These are phyloP conservation scores for Termitomyces bulborhizus DNA, from an alignment of 768 basidiomycete species.

Conservation along the genomic window DNA sequence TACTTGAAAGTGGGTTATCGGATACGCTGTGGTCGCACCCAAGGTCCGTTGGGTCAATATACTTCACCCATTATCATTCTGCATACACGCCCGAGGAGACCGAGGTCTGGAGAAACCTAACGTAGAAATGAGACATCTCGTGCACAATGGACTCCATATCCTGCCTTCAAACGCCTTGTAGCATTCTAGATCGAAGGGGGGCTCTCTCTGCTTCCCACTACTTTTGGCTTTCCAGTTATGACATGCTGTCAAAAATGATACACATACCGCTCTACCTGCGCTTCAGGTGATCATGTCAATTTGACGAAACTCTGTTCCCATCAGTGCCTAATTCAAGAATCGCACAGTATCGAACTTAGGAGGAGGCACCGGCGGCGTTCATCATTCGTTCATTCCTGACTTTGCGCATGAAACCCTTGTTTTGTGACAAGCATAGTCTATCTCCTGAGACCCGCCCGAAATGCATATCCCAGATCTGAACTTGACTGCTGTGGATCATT, in stretches of 20 bases:
- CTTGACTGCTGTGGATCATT: background rate
- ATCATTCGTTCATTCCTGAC: background rate
- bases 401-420: background rate
- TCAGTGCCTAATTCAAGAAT: background rate
- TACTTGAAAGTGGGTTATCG: too few relatives aligned
- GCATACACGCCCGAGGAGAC: background rate
- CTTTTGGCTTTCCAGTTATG: background rate
- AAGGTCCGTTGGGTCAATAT: background rate
- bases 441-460: background rate
- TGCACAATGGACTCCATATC: background rate
- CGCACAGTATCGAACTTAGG: background rate
- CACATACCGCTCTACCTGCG: background rate
- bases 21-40: background rate
- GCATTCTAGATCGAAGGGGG: background rate
- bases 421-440: too few relatives aligned
- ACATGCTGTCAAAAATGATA: constrained; percentile 4
- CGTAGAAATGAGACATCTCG: background rate
- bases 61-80: too few relatives aligned
- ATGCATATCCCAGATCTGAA: background rate
- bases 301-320: background rate
- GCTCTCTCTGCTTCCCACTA: background rate
- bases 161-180: background rate
- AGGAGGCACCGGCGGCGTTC: background rate
- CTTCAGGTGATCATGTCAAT: background rate
- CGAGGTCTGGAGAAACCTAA: background rate